phyloP scores from a whole-genome alignment of 2,329 filamentous ascomycete species.

The Aspergillus caelatus region DNA sequence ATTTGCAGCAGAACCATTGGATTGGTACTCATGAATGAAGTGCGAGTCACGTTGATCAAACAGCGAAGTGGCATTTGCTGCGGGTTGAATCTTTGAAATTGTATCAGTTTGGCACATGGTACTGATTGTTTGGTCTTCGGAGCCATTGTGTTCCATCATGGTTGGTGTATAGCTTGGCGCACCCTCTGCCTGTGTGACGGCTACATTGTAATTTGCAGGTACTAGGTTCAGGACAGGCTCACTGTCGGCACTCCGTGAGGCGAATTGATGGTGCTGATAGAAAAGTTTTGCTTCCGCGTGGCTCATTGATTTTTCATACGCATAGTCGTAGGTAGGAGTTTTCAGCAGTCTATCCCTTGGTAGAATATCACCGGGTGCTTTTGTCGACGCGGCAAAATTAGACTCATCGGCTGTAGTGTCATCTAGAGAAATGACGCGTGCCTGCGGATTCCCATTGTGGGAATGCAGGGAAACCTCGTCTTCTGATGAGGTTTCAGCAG shows the following conservation, averaged over 20 bases:
- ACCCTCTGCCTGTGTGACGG: constrained; percentile 9
- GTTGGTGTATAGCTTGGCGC: not conserved
- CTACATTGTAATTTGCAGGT: not conserved
- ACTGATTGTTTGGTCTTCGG: not conserved
- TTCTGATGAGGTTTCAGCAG: constrained; percentile 13
- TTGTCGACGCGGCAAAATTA: constrained; percentile 9
- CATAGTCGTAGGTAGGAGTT: constrained; percentile 90
- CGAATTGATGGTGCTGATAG: constrained; percentile 84
- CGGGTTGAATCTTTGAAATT: not conserved
- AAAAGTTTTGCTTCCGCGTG: constrained; percentile 94
- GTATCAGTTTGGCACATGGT: not conserved
- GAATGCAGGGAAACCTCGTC: constrained; percentile 6
- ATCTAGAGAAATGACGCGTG: constrained; percentile 5
- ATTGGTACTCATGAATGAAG: not conserved
- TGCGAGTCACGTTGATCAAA: not conserved
- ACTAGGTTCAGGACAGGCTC: constrained; percentile 42
- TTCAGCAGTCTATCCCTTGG: constrained; percentile 56
- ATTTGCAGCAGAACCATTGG: not conserved
- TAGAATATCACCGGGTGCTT: constrained; percentile 30
- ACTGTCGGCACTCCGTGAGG: constrained; percentile 47
- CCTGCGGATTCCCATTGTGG: not conserved
- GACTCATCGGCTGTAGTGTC: constrained; percentile 12
- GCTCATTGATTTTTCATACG: constrained; percentile 90
- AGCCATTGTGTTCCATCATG: not conserved
- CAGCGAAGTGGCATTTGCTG: not conserved